Evolutionary conservation across 805 yeast genomes (phyloP).

Genomic region (Teunomyces tritomae): DNA sequence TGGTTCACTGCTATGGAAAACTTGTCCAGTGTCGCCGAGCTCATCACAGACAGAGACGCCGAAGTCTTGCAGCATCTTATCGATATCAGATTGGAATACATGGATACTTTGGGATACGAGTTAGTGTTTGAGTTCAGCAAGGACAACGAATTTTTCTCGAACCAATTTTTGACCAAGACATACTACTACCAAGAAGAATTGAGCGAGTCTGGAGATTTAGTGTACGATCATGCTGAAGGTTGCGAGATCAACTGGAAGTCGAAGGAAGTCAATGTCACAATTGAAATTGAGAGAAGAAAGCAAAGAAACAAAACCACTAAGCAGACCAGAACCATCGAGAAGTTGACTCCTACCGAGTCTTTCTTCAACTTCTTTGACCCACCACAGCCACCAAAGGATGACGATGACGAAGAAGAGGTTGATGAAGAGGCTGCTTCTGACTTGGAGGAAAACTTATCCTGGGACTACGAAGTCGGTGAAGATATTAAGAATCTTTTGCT

Average conservation of each 20-base stretch:
- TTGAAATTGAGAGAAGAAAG: conserved; percentile 87
- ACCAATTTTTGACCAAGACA: conserved; percentile 72
- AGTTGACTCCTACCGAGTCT: conserved; percentile 89
- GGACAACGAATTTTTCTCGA: conserved; percentile 72
- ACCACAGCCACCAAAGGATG: conserved; percentile 69
- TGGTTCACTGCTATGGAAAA: conserved; percentile 96
- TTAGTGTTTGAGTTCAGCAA: conserved; percentile 72
- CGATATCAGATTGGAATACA: conserved; percentile 76
- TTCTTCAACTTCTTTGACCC: conserved; percentile 96
- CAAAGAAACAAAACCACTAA: conserved; percentile 96
- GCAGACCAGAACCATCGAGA: conserved; percentile 94
- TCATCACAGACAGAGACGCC: conserved; percentile 85
- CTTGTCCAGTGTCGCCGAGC: conserved; percentile 73
- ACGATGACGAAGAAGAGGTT: conserved; percentile 50
- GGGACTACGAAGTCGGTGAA: conserved; percentile 95
- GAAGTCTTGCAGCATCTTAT: conserved; percentile 69
- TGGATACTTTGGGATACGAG: conserved; percentile 84
- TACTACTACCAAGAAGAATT: conserved; percentile 92
- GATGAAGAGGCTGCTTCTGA: conserved; percentile 52
- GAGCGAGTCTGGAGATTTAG: conserved; percentile 93
- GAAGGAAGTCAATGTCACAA: conserved; percentile 79
- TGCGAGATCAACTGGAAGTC: conserved; percentile 79
- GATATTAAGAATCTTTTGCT: conserved; percentile 92
- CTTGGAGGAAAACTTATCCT: conserved; percentile 70
- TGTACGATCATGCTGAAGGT: conserved; percentile 96